Conservation (phyloP, 352 stramenopile genomes). For the Pythium sp. region DNA sequence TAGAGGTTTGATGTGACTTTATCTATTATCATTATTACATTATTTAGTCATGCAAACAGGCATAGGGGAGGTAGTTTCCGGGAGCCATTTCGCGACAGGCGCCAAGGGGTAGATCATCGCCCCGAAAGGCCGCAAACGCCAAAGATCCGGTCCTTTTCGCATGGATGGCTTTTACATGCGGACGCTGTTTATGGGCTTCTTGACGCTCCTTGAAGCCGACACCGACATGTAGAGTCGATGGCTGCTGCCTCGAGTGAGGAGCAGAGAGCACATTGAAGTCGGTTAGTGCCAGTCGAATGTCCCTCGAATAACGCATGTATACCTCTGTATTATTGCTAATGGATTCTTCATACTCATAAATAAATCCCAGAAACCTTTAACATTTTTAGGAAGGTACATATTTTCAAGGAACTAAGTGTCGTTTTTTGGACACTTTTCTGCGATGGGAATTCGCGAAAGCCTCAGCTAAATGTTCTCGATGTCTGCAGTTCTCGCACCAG, state of each 20-base stretch:
- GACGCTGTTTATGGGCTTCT: background rate
- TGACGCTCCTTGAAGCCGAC: background rate
- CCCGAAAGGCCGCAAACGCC: background rate
- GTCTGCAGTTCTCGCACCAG: background rate
- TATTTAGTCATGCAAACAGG: background rate
- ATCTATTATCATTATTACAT: background rate
- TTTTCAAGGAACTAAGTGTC: background rate
- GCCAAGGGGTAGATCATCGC: background rate
- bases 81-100: background rate
- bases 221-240: background rate
- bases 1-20: background rate
- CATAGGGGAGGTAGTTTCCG: background rate
- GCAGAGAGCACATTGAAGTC: background rate
- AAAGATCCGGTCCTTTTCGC: slow-evolving; percentile 1
- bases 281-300: background rate
- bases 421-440: no score
- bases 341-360: background rate
- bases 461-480: no score
- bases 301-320: background rate
- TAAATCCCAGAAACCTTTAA: background rate
- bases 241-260: background rate
- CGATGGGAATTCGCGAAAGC: no score
- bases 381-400: background rate
- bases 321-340: background rate
- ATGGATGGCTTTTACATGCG: background rate